Evolutionary conservation across 2,329 filamentous ascomycete species (phyloP), one percentile per base, ranked within the genome.

Genomic region (Clonostachys byssicola): DNA sequence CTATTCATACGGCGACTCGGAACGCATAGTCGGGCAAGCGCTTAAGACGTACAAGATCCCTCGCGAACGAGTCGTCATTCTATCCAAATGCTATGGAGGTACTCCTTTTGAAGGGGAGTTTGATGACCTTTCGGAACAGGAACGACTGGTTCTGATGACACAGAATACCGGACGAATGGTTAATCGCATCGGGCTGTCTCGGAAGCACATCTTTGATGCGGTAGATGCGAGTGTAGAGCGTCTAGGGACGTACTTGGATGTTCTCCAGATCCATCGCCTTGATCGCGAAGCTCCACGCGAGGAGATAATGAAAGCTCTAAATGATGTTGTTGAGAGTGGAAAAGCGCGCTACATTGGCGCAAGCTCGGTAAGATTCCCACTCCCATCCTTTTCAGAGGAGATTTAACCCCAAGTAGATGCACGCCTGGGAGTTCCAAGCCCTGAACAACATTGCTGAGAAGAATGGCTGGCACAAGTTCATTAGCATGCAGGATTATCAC

Each of bases 191-290:
- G 83, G 85, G 0, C 65, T 88, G 16, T 81, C 76, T 17, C 71
- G 85, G 42, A 30, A 80, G 56, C 78, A 83, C 49, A 83, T 88
- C 54, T 81, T 88, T 56, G 77, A 84, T 52, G 78, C 81, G 0
- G 84, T 88, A 6, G 75, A 87, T 13, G 75, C 71, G 40, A 83
- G 77, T 45, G 65, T 83, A 5, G 62, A 70, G 46, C 65, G 80
- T 23, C 66, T 86, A 35, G 75, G 73, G 18, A 81, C 65, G 2
- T 60, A 60, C 46, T 83, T 78, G 20, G 65, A 85, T 54, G 72
- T 83, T 14, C 67, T 83, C 5, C 79, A 84, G 59, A 78, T 85
- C 42, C 82, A 86, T 55, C 72, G 81, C 2, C 69, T 82, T 13
- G 80, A 85, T 53, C 66, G 68, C 3, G 68, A 70, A 3, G 82